Evolutionary conservation across 2,329 filamentous ascomycete species (phyloP).

Genomic region (Coniella lustricola): DNA sequence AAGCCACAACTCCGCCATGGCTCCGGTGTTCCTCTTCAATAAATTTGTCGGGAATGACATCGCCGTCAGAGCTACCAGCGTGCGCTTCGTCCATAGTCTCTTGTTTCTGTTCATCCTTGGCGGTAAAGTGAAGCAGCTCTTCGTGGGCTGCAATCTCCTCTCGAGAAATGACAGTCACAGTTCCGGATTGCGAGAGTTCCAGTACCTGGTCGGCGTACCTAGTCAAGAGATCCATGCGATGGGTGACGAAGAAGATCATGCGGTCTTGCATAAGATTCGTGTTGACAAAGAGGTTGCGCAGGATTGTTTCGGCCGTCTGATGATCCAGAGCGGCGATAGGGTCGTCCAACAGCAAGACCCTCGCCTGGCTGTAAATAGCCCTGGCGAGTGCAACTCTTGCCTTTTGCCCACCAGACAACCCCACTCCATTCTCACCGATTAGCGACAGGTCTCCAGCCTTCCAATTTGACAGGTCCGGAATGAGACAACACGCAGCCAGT

Average conservation of each 20-base stretch:
- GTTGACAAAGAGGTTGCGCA: constrained; percentile 49
- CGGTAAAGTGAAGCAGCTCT: constrained; percentile 28
- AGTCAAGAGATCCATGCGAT: constrained; percentile 69
- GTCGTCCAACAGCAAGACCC: constrained; percentile 54
- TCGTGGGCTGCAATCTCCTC: constrained; percentile 31
- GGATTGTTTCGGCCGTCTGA: constrained; percentile 51
- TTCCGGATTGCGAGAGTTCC: constrained; percentile 50
- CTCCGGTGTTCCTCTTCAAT: constrained; percentile 70
- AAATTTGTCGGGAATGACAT: constrained; percentile 52
- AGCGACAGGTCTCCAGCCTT: constrained; percentile 50
- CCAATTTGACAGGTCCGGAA: constrained; percentile 49
- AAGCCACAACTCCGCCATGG: constrained; percentile 66
- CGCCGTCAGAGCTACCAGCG: constrained; percentile 23
- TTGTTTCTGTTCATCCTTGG: constrained; percentile 32
- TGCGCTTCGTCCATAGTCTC: constrained; percentile 14
- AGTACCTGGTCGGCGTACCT: constrained; percentile 68
- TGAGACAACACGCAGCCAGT: constrained; percentile 53
- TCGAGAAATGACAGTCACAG: constrained; percentile 15
- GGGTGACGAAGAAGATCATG: constrained; percentile 73
- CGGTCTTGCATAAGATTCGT: constrained; percentile 42
- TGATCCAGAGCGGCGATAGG: constrained; percentile 58
- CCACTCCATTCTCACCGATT: constrained; percentile 56
- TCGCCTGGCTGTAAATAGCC: constrained; percentile 52
- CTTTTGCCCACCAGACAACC: constrained; percentile 57
- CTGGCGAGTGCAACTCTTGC: constrained; percentile 57